Conservation (phyloP, 257 asterid genomes). For the Rauvolfia tetraphylla region DNA sequence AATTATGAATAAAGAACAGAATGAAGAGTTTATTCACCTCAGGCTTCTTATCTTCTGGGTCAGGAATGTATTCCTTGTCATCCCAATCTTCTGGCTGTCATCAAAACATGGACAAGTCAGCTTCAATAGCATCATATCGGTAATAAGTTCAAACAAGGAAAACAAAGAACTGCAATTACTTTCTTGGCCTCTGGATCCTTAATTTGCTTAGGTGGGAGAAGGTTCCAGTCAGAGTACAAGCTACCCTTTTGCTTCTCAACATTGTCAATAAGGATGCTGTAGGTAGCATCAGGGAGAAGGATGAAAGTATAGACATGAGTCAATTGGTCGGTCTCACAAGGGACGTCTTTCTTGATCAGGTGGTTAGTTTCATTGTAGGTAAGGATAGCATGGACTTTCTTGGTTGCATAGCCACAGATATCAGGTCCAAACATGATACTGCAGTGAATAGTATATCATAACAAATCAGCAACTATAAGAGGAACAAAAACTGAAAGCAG, state of each 20-base stretch:
- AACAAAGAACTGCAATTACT: conserved; percentile 33
- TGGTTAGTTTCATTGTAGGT: conserved; percentile 63
- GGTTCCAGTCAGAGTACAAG: conserved; percentile 89
- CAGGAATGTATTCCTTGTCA: conserved; percentile 83
- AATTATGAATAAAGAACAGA: not conserved
- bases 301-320: conserved; percentile 88
- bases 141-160: not conserved
- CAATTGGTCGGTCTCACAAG: conserved; percentile 97
- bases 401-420: conserved; percentile 83
- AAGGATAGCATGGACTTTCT: conserved; percentile 88
- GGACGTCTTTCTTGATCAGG: conserved; percentile 85
- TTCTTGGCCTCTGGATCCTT: conserved; percentile 95
- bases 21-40: conserved; percentile 42
- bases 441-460: conserved; percentile 26
- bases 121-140: not conserved
- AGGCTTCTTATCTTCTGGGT: conserved; percentile 96
- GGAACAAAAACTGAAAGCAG: not conserved
- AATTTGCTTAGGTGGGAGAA: conserved; percentile 81
- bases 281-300: conserved; percentile 94
- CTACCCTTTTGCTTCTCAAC: conserved; percentile 93
- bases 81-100: conserved; percentile 99
- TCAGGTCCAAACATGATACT: conserved; percentile 99
- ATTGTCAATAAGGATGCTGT: conserved; percentile 87
- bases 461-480: conserved; percentile 20
- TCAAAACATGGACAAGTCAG: conserved; percentile 10